Base-by-base conservation (phyloP, 2,329 filamentous ascomycete species). In the Botrytis squamosa region DNA sequence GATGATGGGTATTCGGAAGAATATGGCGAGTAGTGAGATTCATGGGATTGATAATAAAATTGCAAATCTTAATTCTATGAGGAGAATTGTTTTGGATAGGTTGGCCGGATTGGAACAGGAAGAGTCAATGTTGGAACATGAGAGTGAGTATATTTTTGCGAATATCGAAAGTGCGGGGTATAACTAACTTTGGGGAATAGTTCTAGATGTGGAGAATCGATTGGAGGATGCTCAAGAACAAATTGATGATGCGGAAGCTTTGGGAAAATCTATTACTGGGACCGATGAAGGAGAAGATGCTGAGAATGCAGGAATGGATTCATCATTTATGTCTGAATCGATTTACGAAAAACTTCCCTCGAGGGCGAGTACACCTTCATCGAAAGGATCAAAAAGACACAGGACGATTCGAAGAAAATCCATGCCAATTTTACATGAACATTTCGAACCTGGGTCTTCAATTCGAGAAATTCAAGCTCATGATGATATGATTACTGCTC, bases 1-100 rank as follows among this genome's bases (percentile, higher is more conserved):
- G 80, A 93, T 98, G 89, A 90, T 98, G 84, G 89, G 92, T 5
- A 90, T 98, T 75, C 89, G 96, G 74, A 99, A 99, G 83, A 97
- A 96, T 81, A 98, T 99, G 95, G 95, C 95, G 78, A 96, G 94
- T 80, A 93, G 93, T 76, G 96, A 99, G 83, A 98, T 99, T 74
- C 90, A 91, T 75, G 96, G 99, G 80, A 97, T 99, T 75, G 96
- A 99, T 84, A 95, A 92, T 84, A 99, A 98, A 83, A 95, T 99
- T 76, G 90, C 93, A 75, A 98, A 98, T 82, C 85, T 99, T 72
- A 92, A 94, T 78, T 93, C 90, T 75, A 98, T 98, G 94, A 91
- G 96, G 77, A 92, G 91, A 80, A 97, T 98, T 75, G 92, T 98
- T 64, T 83, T 99, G 73, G 94, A 98, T 72, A 88, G 96, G 76